Evolutionary conservation across 148 eudicot genomes (phyloP), one percentile per base, ranked within the genome.

Genomic region (Diospyros lotus): DNA sequence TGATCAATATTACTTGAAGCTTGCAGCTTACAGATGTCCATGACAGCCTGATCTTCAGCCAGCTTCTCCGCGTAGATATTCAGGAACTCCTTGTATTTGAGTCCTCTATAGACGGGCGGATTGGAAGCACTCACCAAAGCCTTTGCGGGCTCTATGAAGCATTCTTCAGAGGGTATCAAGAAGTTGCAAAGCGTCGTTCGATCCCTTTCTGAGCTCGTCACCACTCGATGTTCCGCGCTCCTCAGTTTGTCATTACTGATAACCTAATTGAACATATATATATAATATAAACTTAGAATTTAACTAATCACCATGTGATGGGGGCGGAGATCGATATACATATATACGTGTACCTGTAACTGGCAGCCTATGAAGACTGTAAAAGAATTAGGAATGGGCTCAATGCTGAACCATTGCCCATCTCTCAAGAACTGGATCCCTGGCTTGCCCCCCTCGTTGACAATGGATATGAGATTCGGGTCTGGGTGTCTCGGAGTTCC

Each of bases 391-490:
- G 82, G 80, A 83, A 69, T 59, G 13, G 88, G 86, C 51, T 85
- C 71, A 7, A 87, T 80, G 43, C 80, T 76, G 46, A 85, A 66
- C 88, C 88, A 84, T 55, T 77, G 41, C 7, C 76, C 84, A 54
- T 84, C 79, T 8, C 80, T 72, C 55, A 68, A 68, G 62, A 87
- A 82, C 68, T 84, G 88, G 63, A 87, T 88, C 10, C 90, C 90
- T 54, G 83, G 74, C 9, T 79, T 80, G 17, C 77, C 69, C 0
- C 78, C 85, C 80, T 87, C 86, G 50, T 76, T 77, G 54, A 84
- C 82, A 5, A 87, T 52, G 1, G 87, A 84, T 5, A 87, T 70
- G 40, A 85, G 74, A 64, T 82, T 75, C 3, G 87, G 87, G 66
- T 85, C 87, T 69, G 82, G 60, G 13, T 76, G 82, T 51, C 55